phyloP scores from a whole-genome alignment of 331 rosid genomes.

The Malus hybrid region DNA sequence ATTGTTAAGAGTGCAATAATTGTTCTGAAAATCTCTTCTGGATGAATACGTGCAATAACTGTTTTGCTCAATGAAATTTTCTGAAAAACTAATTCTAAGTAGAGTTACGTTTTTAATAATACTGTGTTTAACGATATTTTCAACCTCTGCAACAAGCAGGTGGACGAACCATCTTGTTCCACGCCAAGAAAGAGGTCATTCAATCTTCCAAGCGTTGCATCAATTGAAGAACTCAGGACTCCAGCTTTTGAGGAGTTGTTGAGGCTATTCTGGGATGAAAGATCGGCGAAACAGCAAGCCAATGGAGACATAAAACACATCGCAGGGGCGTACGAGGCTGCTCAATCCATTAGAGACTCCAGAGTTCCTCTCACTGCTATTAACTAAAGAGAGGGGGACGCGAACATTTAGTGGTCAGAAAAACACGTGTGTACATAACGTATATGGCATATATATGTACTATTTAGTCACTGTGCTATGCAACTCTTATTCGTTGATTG shows the following conservation, averaged over 20 bases:
- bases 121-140: background rate
- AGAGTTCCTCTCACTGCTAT: constrained; percentile 96
- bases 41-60: background rate
- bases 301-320: constrained; percentile 81
- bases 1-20: background rate
- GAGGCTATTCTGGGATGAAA: constrained; percentile 80
- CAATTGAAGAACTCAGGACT: constrained; percentile 88
- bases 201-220: constrained; percentile 72
- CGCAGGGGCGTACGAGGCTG: constrained; percentile 59
- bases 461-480: constrained; percentile 22
- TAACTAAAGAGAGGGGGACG: constrained; percentile 46
- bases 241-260: constrained; percentile 90
- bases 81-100: background rate
- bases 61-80: background rate
- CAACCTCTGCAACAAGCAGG: constrained; percentile 28
- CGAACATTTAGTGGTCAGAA: constrained; percentile 1
- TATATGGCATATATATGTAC: constrained; percentile 33
- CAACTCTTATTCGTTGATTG: constrained; percentile 41
- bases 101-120: background rate
- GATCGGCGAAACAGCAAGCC: constrained; percentile 59
- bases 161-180: constrained; percentile 97
- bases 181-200: constrained; percentile 83
- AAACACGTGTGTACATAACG: constrained; percentile 46
- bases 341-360: constrained; percentile 88
- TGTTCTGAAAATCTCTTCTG: background rate